A percentile compares a stretch with the other conserved stretches of the same genome.
Evolutionary conservation across 306 rosid genomes (phyloP).

Genomic region (Rubus idaeus): DNA sequence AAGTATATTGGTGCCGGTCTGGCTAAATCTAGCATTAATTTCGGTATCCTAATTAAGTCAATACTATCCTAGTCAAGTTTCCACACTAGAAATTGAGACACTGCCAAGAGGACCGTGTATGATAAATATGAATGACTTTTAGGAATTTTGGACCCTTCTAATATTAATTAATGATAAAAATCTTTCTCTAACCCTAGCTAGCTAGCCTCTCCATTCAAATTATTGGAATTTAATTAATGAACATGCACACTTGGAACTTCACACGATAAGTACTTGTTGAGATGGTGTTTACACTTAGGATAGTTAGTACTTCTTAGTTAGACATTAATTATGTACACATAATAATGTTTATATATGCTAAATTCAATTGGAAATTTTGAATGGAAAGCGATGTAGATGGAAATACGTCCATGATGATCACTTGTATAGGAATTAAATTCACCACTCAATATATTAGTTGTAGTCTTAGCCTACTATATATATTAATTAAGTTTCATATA

Average conservation of each 20-base stretch:
- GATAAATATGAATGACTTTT: slow-evolving; percentile 1
- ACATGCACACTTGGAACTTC: slow-evolving; percentile 8
- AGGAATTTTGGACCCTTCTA: neutral
- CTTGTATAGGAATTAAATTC: neutral
- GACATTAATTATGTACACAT: no score
- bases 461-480: neutral
- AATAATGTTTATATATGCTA: neutral
- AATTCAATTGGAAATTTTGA: slow-evolving; percentile 7
- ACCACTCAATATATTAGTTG: neutral
- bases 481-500: neutral
- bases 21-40: neutral
- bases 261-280: neutral
- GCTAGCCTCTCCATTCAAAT: neutral
- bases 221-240: neutral
- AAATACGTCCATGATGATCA: neutral
- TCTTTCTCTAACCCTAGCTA: neutral
- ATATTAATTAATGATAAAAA: neutral
- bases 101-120: neutral
- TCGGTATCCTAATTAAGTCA: neutral
- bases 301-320: no score
- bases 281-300: neutral
- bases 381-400: slow-evolving; percentile 11
- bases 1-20: neutral
- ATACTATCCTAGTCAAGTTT: slow-evolving; percentile 8
- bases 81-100: neutral